Evolutionary conservation across 768 basidiomycete genomes (phyloP).

Genomic region (Rhizopogon salebrosus): DNA sequence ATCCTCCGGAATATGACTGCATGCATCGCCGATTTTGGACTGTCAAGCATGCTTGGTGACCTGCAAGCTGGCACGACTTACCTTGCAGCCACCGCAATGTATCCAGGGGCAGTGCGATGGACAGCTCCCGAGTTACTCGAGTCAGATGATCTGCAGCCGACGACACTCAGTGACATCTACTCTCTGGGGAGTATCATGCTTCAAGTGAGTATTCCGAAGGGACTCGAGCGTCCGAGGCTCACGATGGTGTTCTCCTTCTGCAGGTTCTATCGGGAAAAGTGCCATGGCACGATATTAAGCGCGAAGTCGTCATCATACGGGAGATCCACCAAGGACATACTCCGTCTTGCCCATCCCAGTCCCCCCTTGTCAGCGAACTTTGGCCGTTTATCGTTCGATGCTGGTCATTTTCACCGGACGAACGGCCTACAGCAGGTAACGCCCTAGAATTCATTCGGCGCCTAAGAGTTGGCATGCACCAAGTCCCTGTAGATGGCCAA

Average conservation of each 20-base stretch:
- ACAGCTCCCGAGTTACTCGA: constrained; percentile 33
- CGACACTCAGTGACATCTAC: constrained; percentile 12
- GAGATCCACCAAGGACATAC: too few species aligned
- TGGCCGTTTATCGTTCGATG: neutral
- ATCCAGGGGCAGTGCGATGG: constrained; percentile 38
- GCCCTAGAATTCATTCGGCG: neutral
- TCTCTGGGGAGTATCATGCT: constrained; percentile 20
- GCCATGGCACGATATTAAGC: constrained; percentile 8
- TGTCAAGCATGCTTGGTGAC: constrained; percentile 31
- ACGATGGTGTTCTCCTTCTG: neutral
- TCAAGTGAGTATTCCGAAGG: constrained; percentile 9
- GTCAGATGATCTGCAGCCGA: constrained; percentile 7
- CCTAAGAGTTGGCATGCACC: neutral
- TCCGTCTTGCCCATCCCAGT: too few species aligned
- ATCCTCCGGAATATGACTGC: constrained; percentile 34
- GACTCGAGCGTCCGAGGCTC: neutral
- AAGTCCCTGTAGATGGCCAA: neutral
- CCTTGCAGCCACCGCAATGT: constrained; percentile 20
- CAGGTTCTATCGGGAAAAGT: constrained; percentile 19
- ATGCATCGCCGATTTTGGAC: constrained; percentile 37
- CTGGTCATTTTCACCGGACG: neutral
- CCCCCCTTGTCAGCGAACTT: too few species aligned
- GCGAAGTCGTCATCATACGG: neutral
- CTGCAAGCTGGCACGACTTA: constrained; percentile 28
- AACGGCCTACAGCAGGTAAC: neutral